phyloP scores from a whole-genome alignment of 1,284 basidiomycete species.

The Ceratobasidium sp. region DNA sequence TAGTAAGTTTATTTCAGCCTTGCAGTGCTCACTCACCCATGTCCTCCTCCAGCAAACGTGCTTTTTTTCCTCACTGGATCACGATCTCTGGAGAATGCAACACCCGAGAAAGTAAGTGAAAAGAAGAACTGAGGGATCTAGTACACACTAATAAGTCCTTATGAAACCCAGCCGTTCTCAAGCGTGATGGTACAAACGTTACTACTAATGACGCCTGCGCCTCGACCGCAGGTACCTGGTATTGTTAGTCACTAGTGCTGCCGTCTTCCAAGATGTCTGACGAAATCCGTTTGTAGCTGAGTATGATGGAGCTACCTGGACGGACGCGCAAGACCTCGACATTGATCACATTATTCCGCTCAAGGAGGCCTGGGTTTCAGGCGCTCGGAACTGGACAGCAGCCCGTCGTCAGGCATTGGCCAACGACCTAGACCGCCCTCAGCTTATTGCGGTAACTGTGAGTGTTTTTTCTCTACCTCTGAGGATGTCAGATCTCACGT shows the following conservation, averaged over 20 bases:
- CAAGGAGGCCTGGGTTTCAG: conserved; percentile 62
- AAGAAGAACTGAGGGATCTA: neutral
- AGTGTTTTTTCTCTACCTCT: neutral
- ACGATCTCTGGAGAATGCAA: conserved; percentile 64
- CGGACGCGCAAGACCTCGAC: conserved; percentile 65
- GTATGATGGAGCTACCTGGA: conserved; percentile 58
- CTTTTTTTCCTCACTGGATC: conserved; percentile 62
- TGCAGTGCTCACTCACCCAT: conserved; percentile 53
- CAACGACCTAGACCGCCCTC: conserved; percentile 64
- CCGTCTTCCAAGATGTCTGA: neutral
- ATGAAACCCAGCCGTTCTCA: neutral
- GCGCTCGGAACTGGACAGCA: conserved; percentile 61
- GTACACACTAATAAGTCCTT: neutral
- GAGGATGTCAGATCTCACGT: neutral
- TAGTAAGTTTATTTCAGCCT: conserved; percentile 21
- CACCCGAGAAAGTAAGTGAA: conserved; percentile 62
- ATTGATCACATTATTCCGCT: conserved; percentile 56
- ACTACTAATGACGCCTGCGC: neutral
- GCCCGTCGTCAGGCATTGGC: conserved; percentile 62
- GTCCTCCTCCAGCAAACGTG: conserved; percentile 48
- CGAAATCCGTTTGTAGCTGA: conserved; percentile 54
- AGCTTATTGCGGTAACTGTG: conserved; percentile 63
- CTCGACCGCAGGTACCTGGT: conserved; percentile 11
- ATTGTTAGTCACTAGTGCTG: conserved; percentile 4
- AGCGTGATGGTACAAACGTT: conserved; percentile 59